A percentile compares a stretch with the other conserved stretches of the same genome.
phyloP scores from a whole-genome alignment of 345 rosid species.

The Euphorbia pulcherrima region DNA sequence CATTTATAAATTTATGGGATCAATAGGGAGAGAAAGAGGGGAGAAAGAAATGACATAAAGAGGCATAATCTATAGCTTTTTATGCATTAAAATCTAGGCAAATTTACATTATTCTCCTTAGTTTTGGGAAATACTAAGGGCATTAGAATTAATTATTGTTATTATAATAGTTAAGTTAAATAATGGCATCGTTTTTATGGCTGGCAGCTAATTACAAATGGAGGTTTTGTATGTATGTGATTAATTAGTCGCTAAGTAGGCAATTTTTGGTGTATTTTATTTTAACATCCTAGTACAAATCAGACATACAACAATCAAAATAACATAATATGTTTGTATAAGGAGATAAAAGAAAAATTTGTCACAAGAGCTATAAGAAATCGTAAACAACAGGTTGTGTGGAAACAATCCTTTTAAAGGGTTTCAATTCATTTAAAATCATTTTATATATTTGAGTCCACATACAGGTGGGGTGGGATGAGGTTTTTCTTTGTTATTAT shows the following conservation, averaged over 20 bases:
- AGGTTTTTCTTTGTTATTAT: too few species aligned
- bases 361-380: too few species aligned
- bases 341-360: too few species aligned
- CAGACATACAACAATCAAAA: too few species aligned
- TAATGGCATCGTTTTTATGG: not conserved
- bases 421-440: too few species aligned
- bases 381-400: too few species aligned
- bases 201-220: slow-evolving; percentile 8
- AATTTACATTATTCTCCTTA: not conserved
- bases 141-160: too few species aligned
- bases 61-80: slow-evolving; percentile 10
- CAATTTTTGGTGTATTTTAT: not conserved
- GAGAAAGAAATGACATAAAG: slow-evolving; percentile 22
- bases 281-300: too few species aligned
- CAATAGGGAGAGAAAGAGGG: not conserved
- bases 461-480: too few species aligned
- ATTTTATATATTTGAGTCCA: too few species aligned
- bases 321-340: too few species aligned
- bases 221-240: not conserved
- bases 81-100: slow-evolving; percentile 13
- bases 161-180: not conserved
- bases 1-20: not conserved
- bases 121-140: not conserved
- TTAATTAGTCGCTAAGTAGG: not conserved
- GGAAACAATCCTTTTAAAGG: too few species aligned